Percentiles rank a stretch among this genome's conserved stretches.
Conservation (phyloP, 768 basidiomycete species). For the Lactarius indigo region DNA sequence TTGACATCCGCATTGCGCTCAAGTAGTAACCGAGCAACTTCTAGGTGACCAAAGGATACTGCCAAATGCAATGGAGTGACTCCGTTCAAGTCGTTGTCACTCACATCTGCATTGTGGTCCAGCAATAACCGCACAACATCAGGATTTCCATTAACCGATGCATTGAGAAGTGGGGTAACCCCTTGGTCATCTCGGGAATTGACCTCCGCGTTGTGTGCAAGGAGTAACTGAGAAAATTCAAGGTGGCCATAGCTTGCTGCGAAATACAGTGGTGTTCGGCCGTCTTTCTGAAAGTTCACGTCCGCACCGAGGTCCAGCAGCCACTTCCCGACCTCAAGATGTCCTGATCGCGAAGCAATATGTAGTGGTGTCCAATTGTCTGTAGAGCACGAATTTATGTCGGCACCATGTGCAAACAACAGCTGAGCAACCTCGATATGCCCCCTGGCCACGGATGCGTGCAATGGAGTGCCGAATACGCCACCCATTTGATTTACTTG, state of each 20-base stretch:
- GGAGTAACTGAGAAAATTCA: background rate
- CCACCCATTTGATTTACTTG: background rate
- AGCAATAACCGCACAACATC: background rate
- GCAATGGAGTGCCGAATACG: too few relatives aligned
- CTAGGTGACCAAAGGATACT: rapidly evolving
- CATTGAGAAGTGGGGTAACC: background rate
- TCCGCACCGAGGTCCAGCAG: background rate
- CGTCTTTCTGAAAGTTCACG: background rate
- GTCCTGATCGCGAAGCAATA: background rate
- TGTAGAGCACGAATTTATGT: background rate
- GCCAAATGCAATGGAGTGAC: background rate
- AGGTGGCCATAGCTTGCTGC: background rate
- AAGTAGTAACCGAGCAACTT: background rate
- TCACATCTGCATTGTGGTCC: background rate
- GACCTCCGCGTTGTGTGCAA: too few relatives aligned
- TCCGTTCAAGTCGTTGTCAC: too few relatives aligned
- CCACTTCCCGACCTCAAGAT: background rate
- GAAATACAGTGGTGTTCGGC: background rate
- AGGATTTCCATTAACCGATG: background rate
- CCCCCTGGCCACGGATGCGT: background rate
- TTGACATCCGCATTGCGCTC: background rate
- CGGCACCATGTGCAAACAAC: background rate
- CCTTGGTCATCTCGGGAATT: background rate
- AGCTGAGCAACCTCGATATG: background rate
- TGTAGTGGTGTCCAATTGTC: background rate